Percentiles rank a stretch among this genome's conserved stretches.
phyloP scores from a whole-genome alignment of 306 rosid species.

The Fragaria vesca region DNA sequence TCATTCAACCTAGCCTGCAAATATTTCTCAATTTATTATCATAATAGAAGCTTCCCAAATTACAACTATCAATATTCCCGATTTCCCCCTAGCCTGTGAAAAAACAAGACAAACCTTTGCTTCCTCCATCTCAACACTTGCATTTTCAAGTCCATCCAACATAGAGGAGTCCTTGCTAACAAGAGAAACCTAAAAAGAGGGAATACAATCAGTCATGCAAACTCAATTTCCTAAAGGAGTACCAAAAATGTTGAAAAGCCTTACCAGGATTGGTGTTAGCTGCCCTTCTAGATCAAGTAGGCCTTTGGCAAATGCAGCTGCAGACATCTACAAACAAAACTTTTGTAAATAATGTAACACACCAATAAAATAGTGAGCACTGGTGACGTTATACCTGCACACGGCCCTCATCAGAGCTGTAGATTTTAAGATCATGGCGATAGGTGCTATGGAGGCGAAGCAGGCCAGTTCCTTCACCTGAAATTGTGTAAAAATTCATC shows the following conservation, averaged over 20 bases:
- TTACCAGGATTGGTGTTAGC: slow-evolving; percentile 93
- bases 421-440: slow-evolving; percentile 94
- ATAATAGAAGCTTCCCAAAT: not conserved
- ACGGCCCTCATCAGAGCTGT: slow-evolving; percentile 99
- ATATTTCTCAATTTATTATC: slow-evolving; percentile 15
- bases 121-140: slow-evolving; percentile 88
- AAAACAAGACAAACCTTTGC: slow-evolving; percentile 61
- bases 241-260: slow-evolving; percentile 29
- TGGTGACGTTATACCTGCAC: slow-evolving; percentile 67
- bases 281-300: slow-evolving; percentile 98
- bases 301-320: slow-evolving; percentile 99
- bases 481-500: slow-evolving; percentile 31
- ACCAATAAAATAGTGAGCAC: not conserved
- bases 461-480: slow-evolving; percentile 97
- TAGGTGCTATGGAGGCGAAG: slow-evolving; percentile 99
- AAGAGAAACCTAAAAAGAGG: slow-evolving; percentile 70
- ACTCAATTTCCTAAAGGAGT: slow-evolving; percentile 24
- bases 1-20: slow-evolving; percentile 82
- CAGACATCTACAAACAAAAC: slow-evolving; percentile 82
- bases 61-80: not conserved
- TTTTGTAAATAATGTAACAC: slow-evolving; percentile 24
- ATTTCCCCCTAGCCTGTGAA: not conserved
- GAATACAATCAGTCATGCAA: slow-evolving; percentile 35
- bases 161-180: slow-evolving; percentile 98
- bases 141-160: slow-evolving; percentile 99